These are phyloP conservation scores for Sporothrix sp. DNA, from an alignment of 2,329 filamentous ascomycete species.

Conservation along the genomic window DNA sequence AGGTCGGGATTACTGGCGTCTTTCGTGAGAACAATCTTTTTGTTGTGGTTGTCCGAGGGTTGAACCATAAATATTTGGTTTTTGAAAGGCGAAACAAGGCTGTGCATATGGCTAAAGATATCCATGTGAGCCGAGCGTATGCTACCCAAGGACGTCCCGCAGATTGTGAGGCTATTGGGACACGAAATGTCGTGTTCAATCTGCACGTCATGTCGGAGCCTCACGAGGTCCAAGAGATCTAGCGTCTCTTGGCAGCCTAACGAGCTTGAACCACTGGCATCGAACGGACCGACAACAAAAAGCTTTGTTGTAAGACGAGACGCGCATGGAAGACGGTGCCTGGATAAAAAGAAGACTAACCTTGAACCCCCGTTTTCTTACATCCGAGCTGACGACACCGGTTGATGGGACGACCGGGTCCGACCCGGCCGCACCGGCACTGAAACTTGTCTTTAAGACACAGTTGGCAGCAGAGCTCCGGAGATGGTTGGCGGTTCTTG, in stretches of 20 bases:
- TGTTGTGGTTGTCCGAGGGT: neutral
- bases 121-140: neutral
- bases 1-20: neutral
- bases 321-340: too few species aligned
- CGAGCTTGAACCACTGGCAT: neutral
- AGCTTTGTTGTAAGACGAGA: neutral
- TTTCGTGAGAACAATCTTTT: neutral
- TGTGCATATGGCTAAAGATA: neutral
- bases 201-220: neutral
- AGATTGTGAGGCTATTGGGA: constrained; percentile 19
- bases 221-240: constrained; percentile 6
- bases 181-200: constrained; percentile 24
- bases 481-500: neutral
- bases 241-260: neutral
- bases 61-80: neutral
- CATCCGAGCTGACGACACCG: too few species aligned
- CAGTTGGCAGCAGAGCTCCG: neutral
- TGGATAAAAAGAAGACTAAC: neutral
- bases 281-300: neutral
- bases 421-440: too few species aligned
- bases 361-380: too few species aligned
- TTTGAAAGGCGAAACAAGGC: neutral
- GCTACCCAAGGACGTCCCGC: neutral
- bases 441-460: too few species aligned
- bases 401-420: too few species aligned